A percentile compares a stretch with the other conserved stretches of the same genome.
Conservation (phyloP, 345 rosid genomes). For the Eucalyptus polybractea region DNA sequence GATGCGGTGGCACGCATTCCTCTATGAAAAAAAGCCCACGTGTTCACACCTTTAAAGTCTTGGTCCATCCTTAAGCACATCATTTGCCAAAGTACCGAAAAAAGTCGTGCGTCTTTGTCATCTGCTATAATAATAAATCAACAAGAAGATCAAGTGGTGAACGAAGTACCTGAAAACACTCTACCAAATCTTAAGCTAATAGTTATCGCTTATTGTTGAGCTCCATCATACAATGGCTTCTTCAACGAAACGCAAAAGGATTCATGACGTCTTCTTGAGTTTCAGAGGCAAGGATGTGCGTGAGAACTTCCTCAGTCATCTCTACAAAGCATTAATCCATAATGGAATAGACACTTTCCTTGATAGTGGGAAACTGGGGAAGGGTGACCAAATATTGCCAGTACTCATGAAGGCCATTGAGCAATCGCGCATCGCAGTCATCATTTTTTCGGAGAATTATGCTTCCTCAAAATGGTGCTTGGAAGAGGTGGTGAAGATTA, state of each 20-base stretch:
- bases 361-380: not conserved
- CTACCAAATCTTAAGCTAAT: not conserved
- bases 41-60: too few species aligned
- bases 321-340: not conserved
- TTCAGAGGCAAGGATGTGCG: not conserved
- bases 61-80: too few species aligned
- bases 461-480: not conserved
- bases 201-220: not conserved
- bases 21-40: too few species aligned
- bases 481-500: not conserved
- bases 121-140: not conserved
- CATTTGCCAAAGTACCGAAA: too few species aligned
- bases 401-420: not conserved
- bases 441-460: not conserved
- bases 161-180: not conserved
- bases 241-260: not conserved
- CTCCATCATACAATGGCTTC: not conserved
- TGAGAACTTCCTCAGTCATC: not conserved
- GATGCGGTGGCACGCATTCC: not conserved
- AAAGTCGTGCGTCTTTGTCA: not conserved
- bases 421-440: not conserved
- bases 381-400: not conserved
- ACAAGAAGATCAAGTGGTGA: not conserved
- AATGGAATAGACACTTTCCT: not conserved
- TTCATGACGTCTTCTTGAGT: not conserved